Percentiles rank a stretch among this genome's conserved stretches.
phyloP scores from a whole-genome alignment of 2,329 filamentous ascomycete species.

The Colletotrichum scovillei region DNA sequence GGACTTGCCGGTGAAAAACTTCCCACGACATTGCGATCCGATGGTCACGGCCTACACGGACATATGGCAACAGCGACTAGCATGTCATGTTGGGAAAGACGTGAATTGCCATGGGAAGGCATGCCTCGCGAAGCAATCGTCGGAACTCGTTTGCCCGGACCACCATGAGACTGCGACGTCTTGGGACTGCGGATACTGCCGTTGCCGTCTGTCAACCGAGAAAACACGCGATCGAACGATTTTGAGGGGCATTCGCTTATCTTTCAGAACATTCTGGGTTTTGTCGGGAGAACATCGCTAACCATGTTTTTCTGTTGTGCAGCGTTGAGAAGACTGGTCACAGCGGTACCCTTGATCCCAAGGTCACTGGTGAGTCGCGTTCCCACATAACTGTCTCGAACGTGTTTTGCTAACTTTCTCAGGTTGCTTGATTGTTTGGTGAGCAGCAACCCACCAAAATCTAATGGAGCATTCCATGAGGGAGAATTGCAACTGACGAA shows the following conservation, averaged over 20 bases:
- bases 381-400: conserved; percentile 84
- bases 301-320: background rate
- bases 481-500: background rate
- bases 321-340: conserved; percentile 97
- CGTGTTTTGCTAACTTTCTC: conserved; percentile 40
- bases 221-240: background rate
- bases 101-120: background rate
- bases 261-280: background rate
- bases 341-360: conserved; percentile 97
- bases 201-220: conserved; percentile 6
- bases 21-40: background rate
- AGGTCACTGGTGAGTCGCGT: conserved; percentile 78
- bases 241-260: conserved; percentile 6
- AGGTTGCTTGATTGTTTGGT: conserved; percentile 37
- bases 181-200: background rate
- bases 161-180: background rate
- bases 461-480: background rate
- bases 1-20: background rate
- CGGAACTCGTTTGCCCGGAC: background rate
- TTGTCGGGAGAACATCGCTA: background rate
- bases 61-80: background rate
- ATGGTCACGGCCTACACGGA: background rate
- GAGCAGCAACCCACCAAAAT: conserved; percentile 8
- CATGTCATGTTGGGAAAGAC: background rate
- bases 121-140: background rate